These are phyloP conservation scores for Avicennia marina DNA, from an alignment of 257 asterid species.

Conservation along the genomic window DNA sequence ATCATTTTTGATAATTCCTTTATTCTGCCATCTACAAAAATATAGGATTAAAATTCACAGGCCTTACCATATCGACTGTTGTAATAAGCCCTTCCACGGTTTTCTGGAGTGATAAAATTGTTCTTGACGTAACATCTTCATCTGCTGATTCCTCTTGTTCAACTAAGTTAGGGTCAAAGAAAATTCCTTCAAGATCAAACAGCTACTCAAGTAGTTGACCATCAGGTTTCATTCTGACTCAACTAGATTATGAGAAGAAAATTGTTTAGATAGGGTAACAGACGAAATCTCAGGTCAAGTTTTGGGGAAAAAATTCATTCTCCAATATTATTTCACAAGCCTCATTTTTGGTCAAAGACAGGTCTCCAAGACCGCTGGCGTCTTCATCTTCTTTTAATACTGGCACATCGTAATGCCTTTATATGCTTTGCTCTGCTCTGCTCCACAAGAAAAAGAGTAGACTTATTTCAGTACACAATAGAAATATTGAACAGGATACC, in stretches of 20 bases:
- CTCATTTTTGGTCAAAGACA: constrained; percentile 34
- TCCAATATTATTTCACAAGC: constrained; percentile 50
- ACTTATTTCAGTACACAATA: constrained; percentile 5
- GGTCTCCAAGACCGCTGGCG: constrained; percentile 18
- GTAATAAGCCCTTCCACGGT: constrained; percentile 38
- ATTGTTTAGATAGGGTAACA: constrained; percentile 17
- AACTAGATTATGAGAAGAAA: constrained; percentile 36
- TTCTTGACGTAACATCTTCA: constrained; percentile 56
- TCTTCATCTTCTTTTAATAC: constrained; percentile 38
- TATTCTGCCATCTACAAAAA: no score
- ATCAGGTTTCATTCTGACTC: constrained; percentile 47
- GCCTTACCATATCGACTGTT: constrained; percentile 49
- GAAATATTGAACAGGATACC: neutral
- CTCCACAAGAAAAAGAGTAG: constrained; percentile 14
- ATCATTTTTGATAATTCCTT: no score
- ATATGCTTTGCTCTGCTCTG: constrained; percentile 75
- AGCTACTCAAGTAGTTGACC: constrained; percentile 67
- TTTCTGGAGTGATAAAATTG: constrained; percentile 54
- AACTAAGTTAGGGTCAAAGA: constrained; percentile 50
- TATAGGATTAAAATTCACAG: neutral
- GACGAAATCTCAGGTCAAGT: constrained; percentile 9
- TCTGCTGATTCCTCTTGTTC: constrained; percentile 57
- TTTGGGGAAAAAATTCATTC: constrained; percentile 3
- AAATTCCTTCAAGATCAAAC: constrained; percentile 59
- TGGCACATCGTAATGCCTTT: constrained; percentile 44